Conservation (phyloP, 441 rosid genomes). For the Populus hybrid region DNA sequence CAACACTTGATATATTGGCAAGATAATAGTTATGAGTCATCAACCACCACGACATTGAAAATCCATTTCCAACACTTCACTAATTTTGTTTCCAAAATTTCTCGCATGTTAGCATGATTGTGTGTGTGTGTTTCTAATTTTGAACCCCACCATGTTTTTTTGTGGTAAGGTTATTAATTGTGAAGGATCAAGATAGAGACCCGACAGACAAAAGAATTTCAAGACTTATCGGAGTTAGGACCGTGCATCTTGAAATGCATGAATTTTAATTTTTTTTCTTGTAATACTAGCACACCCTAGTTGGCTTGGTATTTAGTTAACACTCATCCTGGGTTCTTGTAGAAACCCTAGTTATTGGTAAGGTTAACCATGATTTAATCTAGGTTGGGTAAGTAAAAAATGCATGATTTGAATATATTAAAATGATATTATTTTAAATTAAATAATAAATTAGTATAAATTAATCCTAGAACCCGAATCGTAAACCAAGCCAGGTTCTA, state of each 20-base stretch:
- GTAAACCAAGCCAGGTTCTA: no score
- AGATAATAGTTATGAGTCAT: background rate
- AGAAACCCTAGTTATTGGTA: no score
- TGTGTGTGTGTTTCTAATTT: background rate
- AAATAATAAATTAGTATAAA: no score
- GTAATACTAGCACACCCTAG: background rate
- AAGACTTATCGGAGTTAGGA: background rate
- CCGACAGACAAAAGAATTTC: background rate
- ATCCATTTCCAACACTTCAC: background rate
- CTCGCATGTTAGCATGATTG: slow-evolving; percentile 11
- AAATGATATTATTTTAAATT: no score
- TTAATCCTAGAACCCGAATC: no score
- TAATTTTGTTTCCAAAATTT: background rate
- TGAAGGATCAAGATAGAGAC: background rate
- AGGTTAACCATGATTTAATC: no score
- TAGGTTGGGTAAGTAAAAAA: no score
- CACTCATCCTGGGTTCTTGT: background rate
- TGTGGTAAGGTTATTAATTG: background rate
- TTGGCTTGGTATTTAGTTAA: background rate
- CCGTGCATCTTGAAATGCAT: slow-evolving; percentile 1
- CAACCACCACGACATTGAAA: background rate
- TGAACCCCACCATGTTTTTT: background rate
- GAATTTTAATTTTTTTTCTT: background rate
- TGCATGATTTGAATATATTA: no score
- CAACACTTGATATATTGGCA: background rate